These are phyloP conservation scores for Tricholoma terreum DNA, from an alignment of 768 basidiomycete species.

Conservation along the genomic window DNA sequence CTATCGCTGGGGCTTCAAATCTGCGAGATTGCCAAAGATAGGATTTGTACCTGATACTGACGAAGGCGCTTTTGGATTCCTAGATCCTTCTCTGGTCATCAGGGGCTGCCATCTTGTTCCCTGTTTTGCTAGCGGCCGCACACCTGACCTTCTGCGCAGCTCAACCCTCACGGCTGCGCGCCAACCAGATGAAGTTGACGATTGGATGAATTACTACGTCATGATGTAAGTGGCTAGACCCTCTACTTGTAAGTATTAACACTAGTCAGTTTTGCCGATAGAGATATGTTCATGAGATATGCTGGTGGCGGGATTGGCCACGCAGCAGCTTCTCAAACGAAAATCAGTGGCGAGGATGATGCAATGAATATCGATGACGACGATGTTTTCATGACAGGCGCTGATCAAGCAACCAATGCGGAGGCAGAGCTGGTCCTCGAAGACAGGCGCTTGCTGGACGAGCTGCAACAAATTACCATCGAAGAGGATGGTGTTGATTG, in stretches of 20 bases:
- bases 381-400: no score
- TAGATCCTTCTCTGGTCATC: conserved; percentile 36
- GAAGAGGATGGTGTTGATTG: neutral
- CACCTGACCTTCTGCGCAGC: conserved; percentile 11
- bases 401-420: no score
- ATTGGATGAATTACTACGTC: conserved; percentile 20
- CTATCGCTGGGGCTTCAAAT: conserved; percentile 16
- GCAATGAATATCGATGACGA: neutral
- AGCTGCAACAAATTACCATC: neutral
- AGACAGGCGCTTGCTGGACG: neutral
- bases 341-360: neutral
- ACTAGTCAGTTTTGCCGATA: conserved; percentile 24
- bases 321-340: conserved; percentile 29
- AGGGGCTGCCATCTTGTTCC: conserved; percentile 39
- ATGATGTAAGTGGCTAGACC: conserved; percentile 23
- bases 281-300: conserved; percentile 32
- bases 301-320: no score
- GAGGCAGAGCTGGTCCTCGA: neutral
- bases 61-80: no score
- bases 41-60: no score
- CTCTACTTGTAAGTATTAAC: conserved; percentile 1
- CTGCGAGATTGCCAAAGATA: no score
- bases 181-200: conserved; percentile 15
- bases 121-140: conserved; percentile 22
- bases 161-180: conserved; percentile 8